Conservation (phyloP, 2,329 filamentous ascomycete species). For the Xylaria sp. region DNA sequence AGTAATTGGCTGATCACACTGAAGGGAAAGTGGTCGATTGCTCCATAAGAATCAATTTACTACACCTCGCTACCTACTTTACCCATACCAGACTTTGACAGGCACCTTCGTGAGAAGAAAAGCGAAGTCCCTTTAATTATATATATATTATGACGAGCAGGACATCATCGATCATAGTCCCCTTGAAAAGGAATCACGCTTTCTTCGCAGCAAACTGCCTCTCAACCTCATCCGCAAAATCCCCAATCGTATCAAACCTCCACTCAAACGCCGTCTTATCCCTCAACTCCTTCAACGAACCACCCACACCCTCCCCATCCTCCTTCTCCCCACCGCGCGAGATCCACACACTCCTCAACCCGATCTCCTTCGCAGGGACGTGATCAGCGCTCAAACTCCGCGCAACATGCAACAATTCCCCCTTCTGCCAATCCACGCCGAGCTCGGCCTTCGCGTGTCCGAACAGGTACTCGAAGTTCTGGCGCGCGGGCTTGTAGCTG, state of each 20-base stretch:
- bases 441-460: slow-evolving; percentile 62
- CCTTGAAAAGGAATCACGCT: slow-evolving; percentile 13
- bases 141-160: neutral
- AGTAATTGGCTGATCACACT: neutral
- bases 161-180: neutral
- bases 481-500: slow-evolving; percentile 73
- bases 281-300: slow-evolving; percentile 37
- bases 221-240: slow-evolving; percentile 56
- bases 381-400: slow-evolving; percentile 76
- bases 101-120: neutral
- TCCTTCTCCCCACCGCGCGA: slow-evolving; percentile 59
- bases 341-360: slow-evolving; percentile 74
- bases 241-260: slow-evolving; percentile 53
- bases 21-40: neutral
- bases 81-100: neutral
- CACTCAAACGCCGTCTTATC: slow-evolving; percentile 52
- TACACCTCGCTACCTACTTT: neutral
- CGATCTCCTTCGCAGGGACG: slow-evolving; percentile 69
- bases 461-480: slow-evolving; percentile 75
- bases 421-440: slow-evolving; percentile 60
- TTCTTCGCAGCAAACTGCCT: slow-evolving; percentile 51
- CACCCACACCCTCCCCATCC: slow-evolving; percentile 36
- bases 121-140: neutral
- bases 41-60: neutral
- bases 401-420: slow-evolving; percentile 73